Percentiles rank a stretch among this genome's conserved stretches.
Conservation (phyloP, 1,284 basidiomycete species). For the Microbotryum scabiosae region DNA sequence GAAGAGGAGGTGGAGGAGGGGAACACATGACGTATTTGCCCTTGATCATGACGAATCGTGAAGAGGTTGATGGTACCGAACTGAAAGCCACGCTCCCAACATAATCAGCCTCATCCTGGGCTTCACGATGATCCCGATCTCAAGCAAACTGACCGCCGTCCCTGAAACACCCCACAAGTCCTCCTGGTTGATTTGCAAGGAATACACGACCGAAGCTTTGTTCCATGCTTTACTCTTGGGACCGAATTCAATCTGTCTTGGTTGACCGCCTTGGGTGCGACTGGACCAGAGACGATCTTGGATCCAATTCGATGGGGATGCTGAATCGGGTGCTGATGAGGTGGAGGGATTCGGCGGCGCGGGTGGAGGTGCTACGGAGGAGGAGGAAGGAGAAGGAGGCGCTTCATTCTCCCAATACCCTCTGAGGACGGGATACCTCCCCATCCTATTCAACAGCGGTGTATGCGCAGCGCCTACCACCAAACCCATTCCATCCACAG, state of each 20-base stretch:
- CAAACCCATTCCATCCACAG: background rate
- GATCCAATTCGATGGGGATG: too few species aligned
- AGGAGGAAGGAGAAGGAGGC: background rate
- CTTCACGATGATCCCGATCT: too few species aligned
- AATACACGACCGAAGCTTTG: conserved; percentile 10
- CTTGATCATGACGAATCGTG: conserved; percentile 85
- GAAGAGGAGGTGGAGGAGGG: conserved; percentile 15
- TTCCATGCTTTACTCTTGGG: conserved; percentile 1
- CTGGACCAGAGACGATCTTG: too few species aligned
- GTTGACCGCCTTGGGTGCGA: too few species aligned
- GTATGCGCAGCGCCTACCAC: too few species aligned
- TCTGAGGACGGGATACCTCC: conserved; percentile 17
- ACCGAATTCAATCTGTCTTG: background rate
- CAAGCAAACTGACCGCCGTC: too few species aligned
- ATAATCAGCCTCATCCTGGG: too few species aligned
- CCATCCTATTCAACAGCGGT: background rate
- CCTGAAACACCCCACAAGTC: background rate
- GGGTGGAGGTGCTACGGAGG: too few species aligned
- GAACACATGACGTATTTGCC: conserved; percentile 65
- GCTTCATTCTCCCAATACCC: conserved; percentile 35
- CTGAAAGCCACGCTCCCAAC: conserved; percentile 41
- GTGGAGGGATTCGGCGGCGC: too few species aligned
- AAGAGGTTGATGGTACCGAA: conserved; percentile 80
- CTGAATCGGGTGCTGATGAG: too few species aligned
- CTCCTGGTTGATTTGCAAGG: background rate